Base-by-base conservation (phyloP, 257 asterid species). In the Solanum chaucha region DNA sequence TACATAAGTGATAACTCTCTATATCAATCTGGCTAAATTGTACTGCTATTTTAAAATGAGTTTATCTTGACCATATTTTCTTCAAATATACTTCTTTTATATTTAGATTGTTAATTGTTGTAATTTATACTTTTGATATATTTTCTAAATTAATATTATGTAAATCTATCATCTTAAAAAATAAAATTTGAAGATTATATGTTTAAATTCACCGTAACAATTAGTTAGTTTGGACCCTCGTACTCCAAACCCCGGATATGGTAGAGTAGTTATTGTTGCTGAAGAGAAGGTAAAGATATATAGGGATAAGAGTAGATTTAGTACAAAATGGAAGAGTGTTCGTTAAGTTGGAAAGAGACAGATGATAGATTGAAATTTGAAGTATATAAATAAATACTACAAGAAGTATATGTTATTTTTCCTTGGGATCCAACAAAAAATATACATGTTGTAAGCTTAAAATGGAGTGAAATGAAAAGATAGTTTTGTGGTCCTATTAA, bases 401-500 rank as follows among this genome's bases (percentile, higher is more conserved):
- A 24, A 24, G 30, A 28, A 28, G 36, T 84, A 73, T 10, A 10
- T 85, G 93, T 89, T 90, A 88, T 67, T 85, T 88, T 86, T 87
- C 87, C 86, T 87, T 88, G 86, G 91, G 95, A 93, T 91, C 92
- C 93, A 88, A 88, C 81, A 90, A 89, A 84, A 51, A 36, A 87
- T 19, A 58, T n/a, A 61, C 67, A 48, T 75, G 84, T 41, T 28
- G 10, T 24, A 34, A 90, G 86, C 82, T 86, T 77, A 88, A 88
- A 90, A 74, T 38, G 32, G 34, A 36, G 58, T 11, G 58, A 44
- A 67, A 83, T 73, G 87, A 80, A 84, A 72, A 86, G 85, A 78
- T 48, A 24, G 75, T 81, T 80, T 17, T 59, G 98, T 95, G 98
- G 98, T 94, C 98, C 96, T 89, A 85, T 32, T 30, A 12, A 72